Evolutionary conservation across 192 early-diverging fungal genomes (phyloP).

Genomic region (Coemansia brasiliensis): DNA sequence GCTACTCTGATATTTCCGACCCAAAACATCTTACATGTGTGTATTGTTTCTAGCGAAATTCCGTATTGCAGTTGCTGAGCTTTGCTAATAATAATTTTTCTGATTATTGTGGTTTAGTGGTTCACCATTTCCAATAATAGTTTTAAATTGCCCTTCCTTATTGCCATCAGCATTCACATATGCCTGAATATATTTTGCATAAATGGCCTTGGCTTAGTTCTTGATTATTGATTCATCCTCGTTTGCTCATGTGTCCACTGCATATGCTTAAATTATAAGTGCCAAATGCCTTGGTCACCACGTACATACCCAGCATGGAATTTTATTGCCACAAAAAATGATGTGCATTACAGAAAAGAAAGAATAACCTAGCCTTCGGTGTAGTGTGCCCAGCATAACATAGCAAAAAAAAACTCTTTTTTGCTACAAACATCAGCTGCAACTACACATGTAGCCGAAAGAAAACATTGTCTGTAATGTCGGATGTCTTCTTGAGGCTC

Average conservation of each 20-base stretch:
- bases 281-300: neutral
- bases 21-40: too few relatives aligned
- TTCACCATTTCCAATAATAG: neutral
- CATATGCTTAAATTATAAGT: constrained; percentile 10
- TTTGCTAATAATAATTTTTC: too few relatives aligned
- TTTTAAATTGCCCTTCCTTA: neutral
- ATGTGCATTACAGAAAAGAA: too few relatives aligned
- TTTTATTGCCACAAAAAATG: too few relatives aligned
- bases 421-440: neutral
- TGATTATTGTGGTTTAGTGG: neutral
- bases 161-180: neutral
- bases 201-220: constrained; percentile 8
- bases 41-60: too few relatives aligned
- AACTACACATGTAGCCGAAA: constrained; percentile 1
- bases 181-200: constrained; percentile 10
- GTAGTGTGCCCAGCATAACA: neutral
- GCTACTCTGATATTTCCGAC: neutral
- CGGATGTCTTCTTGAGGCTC: constrained; percentile 1
- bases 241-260: constrained; percentile 13
- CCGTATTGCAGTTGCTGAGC: too few relatives aligned
- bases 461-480: constrained; percentile 4
- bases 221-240: constrained; percentile 17
- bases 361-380: neutral
- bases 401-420: neutral
- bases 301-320: too few relatives aligned